Evolutionary conservation across 176 grass and related monocot species (phyloP).

Genomic region (Musa itinerans): DNA sequence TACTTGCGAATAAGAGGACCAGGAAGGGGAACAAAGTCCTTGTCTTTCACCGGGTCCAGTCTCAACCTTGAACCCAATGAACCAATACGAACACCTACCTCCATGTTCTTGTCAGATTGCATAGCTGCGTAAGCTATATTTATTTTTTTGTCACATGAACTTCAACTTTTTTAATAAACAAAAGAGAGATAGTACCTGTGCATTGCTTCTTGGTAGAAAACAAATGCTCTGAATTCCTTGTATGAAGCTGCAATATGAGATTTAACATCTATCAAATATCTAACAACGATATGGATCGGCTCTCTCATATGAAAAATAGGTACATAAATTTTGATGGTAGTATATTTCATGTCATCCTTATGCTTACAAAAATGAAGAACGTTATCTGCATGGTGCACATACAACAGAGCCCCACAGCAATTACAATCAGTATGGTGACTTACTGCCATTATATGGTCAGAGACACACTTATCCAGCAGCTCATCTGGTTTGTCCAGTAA

Average conservation of each 20-base stretch:
- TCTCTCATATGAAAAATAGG: background rate
- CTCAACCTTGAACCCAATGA: conserved; percentile 58
- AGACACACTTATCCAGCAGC: conserved; percentile 67
- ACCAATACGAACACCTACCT: conserved; percentile 13
- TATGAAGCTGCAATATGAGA: conserved; percentile 48
- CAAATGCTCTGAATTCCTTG: conserved; percentile 24
- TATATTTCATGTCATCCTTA: background rate
- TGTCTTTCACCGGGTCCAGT: conserved; percentile 59
- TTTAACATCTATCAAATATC: background rate
- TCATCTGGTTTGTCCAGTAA: conserved; percentile 80
- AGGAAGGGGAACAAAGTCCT: conserved; percentile 52
- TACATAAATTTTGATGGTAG: background rate
- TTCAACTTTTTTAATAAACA: conserved; percentile 10
- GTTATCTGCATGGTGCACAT: background rate
- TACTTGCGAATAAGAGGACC: conserved; percentile 68
- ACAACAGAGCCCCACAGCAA: background rate
- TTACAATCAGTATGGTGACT: conserved; percentile 14
- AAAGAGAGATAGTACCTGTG: conserved; percentile 40
- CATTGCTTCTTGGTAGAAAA: conserved; percentile 42
- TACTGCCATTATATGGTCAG: conserved; percentile 88
- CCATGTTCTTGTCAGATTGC: conserved; percentile 14
- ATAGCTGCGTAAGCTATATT: conserved; percentile 29
- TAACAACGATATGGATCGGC: background rate
- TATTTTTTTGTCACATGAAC: conserved; percentile 14
- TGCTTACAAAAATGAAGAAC: background rate